Percentiles rank a stretch among this genome's conserved stretches.
These are phyloP conservation scores for Fusarium subtropicale DNA, from an alignment of 2,329 filamentous ascomycete species.

Conservation along the genomic window DNA sequence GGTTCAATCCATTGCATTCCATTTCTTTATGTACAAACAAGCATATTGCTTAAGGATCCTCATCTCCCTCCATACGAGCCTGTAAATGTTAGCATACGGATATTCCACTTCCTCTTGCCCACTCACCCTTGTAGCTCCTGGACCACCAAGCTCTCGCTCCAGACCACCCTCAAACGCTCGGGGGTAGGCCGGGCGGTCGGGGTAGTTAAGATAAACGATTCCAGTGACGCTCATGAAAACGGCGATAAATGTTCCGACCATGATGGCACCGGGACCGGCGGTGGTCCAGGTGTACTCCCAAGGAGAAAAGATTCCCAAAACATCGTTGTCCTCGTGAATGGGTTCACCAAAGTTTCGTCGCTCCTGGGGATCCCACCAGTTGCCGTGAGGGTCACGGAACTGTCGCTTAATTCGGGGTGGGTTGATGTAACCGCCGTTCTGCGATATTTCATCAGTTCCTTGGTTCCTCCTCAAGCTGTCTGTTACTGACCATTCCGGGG, in stretches of 20 bases:
- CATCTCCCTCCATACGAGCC: constrained; percentile 68
- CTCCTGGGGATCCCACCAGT: constrained; percentile 99
- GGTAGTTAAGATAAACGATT: constrained; percentile 75
- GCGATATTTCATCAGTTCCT: constrained; percentile 45
- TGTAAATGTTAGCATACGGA: constrained; percentile 47
- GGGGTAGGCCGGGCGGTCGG: constrained; percentile 76
- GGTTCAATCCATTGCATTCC: constrained; percentile 38
- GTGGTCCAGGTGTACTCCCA: constrained; percentile 88
- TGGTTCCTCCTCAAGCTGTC: constrained; percentile 10
- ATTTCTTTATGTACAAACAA: constrained; percentile 54
- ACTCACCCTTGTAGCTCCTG: constrained; percentile 74
- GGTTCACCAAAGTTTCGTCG: constrained; percentile 97
- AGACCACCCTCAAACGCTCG: constrained; percentile 79
- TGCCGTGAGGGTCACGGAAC: constrained; percentile 90
- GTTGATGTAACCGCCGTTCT: constrained; percentile 90
- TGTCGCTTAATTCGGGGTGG: constrained; percentile 85
- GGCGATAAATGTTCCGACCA: constrained; percentile 75
- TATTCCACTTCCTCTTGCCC: not conserved
- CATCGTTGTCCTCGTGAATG: constrained; percentile 95
- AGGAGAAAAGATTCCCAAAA: constrained; percentile 88
- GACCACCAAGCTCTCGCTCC: constrained; percentile 79
- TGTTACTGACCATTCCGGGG: constrained; percentile 70
- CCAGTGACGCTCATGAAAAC: constrained; percentile 74
- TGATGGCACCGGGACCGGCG: constrained; percentile 74
- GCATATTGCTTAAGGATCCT: constrained; percentile 58